Conservation (phyloP, 768 basidiomycete genomes). For the Boletus huronensis region DNA sequence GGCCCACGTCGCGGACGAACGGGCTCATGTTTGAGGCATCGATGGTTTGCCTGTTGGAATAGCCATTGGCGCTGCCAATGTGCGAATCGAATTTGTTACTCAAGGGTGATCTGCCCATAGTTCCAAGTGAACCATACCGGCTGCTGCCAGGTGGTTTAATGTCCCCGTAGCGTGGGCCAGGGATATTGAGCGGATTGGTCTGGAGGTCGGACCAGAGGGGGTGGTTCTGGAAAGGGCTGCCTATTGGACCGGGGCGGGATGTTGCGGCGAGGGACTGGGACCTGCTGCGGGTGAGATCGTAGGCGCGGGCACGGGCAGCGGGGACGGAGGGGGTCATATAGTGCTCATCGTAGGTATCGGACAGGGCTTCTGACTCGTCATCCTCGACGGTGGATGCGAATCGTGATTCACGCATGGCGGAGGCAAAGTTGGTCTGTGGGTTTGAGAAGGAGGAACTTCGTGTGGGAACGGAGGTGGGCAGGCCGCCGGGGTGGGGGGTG, state of each 20-base stretch:
- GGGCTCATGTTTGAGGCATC: conserved; percentile 80
- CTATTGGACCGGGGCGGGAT: conserved; percentile 49
- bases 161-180: conserved; percentile 52
- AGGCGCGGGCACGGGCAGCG: conserved; percentile 51
- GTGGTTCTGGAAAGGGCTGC: conserved; percentile 42
- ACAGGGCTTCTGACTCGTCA: conserved; percentile 65
- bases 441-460: conserved; percentile 69
- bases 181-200: conserved; percentile 57
- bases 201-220: conserved; percentile 56
- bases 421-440: conserved; percentile 53
- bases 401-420: conserved; percentile 61
- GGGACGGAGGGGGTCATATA: conserved; percentile 44
- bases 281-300: conserved; percentile 68
- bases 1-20: conserved; percentile 79
- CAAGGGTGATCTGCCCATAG: conserved; percentile 52
- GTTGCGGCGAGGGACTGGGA: conserved; percentile 72
- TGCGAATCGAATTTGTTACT: conserved; percentile 50
- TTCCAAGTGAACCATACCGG: conserved; percentile 63
- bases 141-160: conserved; percentile 58
- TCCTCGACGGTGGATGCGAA: conserved; percentile 82
- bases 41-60: conserved; percentile 39
- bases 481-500: conserved; percentile 30
- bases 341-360: conserved; percentile 61
- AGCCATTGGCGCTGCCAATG: conserved; percentile 45
- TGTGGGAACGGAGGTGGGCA: conserved; percentile 56